A percentile compares a stretch with the other conserved stretches of the same genome.
These are phyloP conservation scores for Umbelopsis vinacea DNA, from an alignment of 192 early-diverging fungal genomes.

Conservation along the genomic window DNA sequence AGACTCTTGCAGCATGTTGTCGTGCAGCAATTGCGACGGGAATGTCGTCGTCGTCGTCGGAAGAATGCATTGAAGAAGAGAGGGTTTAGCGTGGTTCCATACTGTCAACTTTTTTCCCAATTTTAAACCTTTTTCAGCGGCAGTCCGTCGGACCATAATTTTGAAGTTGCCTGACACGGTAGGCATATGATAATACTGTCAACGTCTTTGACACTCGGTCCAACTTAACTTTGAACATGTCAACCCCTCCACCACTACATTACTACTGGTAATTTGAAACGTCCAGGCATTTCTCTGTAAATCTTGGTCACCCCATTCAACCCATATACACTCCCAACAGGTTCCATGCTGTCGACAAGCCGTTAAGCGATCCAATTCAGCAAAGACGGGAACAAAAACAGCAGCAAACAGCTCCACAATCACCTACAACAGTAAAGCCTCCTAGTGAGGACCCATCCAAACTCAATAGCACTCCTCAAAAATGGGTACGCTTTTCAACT, in stretches of 20 bases:
- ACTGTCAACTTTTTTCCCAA: too few species aligned
- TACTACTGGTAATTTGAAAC: neutral
- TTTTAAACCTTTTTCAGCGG: neutral
- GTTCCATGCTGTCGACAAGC: conserved; percentile 32
- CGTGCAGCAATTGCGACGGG: neutral
- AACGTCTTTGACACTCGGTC: neutral
- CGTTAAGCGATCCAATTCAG: conserved; percentile 22
- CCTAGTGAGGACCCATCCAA: conserved; percentile 26
- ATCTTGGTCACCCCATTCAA: neutral
- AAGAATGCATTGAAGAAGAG: conserved; percentile 14
- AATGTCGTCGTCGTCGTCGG: conserved; percentile 18
- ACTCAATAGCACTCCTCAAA: conserved; percentile 35
- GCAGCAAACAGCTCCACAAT: neutral
- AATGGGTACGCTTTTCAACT: conserved; percentile 48
- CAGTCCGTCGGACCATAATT: neutral
- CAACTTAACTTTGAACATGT: conserved; percentile 1
- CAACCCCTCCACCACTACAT: neutral
- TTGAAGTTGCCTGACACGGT: neutral
- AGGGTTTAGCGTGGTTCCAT: neutral
- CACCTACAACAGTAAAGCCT: neutral
- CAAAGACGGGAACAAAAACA: neutral
- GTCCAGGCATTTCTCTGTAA: neutral
- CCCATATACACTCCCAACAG: neutral
- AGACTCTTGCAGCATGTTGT: neutral
- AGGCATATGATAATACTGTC: conserved; percentile 1